A percentile compares a stretch with the other conserved stretches of the same genome.
Conservation (phyloP, 2,329 filamentous ascomycete genomes). For the Exophiala sp. region DNA sequence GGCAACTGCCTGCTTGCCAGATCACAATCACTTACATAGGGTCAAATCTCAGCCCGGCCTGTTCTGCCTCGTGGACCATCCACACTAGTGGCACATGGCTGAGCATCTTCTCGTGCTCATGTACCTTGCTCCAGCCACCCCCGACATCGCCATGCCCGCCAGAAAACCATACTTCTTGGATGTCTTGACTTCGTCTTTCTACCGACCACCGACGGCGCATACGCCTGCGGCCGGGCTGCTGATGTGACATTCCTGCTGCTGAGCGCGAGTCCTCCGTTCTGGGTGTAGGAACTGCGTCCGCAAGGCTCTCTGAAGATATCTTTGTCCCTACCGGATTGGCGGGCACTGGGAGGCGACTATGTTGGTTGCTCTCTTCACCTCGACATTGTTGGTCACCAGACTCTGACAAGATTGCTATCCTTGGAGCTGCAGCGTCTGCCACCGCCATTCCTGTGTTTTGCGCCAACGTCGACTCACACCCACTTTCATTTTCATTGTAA, state of each 20-base stretch:
- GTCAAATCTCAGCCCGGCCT: conserved; percentile 66
- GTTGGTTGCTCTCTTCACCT: neutral
- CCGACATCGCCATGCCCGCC: conserved; percentile 75
- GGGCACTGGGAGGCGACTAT: conserved; percentile 2
- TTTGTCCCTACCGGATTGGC: neutral
- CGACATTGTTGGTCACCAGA: neutral
- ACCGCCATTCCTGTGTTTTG: neutral
- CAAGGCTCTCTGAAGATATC: conserved; percentile 17
- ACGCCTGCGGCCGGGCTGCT: neutral
- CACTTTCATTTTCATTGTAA: neutral
- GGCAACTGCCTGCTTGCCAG: too few relatives aligned
- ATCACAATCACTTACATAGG: conserved; percentile 62
- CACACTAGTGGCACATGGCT: conserved; percentile 64
- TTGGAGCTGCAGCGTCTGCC: neutral
- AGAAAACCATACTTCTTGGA: conserved; percentile 69
- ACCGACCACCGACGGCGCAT: conserved; percentile 29
- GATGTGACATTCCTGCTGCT: neutral
- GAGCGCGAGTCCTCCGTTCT: conserved; percentile 11
- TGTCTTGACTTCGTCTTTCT: conserved; percentile 55
- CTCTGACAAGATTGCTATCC: neutral
- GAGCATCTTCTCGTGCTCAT: conserved; percentile 52
- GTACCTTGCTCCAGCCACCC: conserved; percentile 49
- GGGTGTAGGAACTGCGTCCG: conserved; percentile 8
- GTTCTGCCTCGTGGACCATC: conserved; percentile 61
- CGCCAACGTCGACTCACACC: neutral